These are phyloP conservation scores for Gynostemma pentaphyllum DNA, from an alignment of 306 rosid species.

Conservation along the genomic window DNA sequence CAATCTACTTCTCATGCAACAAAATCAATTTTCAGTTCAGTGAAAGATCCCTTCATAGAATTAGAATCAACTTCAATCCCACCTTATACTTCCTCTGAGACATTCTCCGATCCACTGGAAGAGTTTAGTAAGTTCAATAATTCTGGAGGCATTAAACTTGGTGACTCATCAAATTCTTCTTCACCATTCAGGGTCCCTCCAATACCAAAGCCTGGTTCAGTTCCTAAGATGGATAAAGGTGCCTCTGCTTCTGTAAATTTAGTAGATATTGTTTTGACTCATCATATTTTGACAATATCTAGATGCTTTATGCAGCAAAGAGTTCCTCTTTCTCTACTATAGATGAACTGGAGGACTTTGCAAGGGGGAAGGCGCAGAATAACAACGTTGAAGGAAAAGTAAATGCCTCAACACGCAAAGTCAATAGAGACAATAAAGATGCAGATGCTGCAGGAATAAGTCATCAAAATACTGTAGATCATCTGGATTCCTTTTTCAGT, in stretches of 20 bases:
- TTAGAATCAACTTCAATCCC: conserved; percentile 47
- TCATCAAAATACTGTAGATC: conserved; percentile 26
- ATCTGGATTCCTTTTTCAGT: conserved; percentile 65
- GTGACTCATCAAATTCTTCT: conserved; percentile 22
- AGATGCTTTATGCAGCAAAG: conserved; percentile 29
- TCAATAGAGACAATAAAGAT: conserved; percentile 5
- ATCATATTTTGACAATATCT: conserved; percentile 10
- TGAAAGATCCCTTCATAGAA: conserved; percentile 50
- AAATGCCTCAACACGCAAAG: conserved; percentile 1
- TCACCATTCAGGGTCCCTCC: conserved; percentile 56
- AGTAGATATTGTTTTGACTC: background rate
- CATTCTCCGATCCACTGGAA: conserved; percentile 39
- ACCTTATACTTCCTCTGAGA: conserved; percentile 25
- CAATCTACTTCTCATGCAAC: conserved; percentile 22
- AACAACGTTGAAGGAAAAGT: conserved; percentile 23
- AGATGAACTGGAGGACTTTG: conserved; percentile 81
- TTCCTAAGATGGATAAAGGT: conserved; percentile 34
- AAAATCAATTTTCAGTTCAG: conserved; percentile 21
- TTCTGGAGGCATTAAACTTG: conserved; percentile 27
- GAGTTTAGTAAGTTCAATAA: conserved; percentile 30
- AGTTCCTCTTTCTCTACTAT: conserved; percentile 37
- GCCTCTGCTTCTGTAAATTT: conserved; percentile 20
- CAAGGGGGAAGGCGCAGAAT: conserved; percentile 35
- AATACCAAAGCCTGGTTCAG: conserved; percentile 33
- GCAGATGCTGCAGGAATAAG: conserved; percentile 19